A percentile compares a stretch with the other conserved stretches of the same genome.
Evolutionary conservation across 371 early-diverging fungal genomes (phyloP).

Genomic region (Rhizopus sp.): DNA sequence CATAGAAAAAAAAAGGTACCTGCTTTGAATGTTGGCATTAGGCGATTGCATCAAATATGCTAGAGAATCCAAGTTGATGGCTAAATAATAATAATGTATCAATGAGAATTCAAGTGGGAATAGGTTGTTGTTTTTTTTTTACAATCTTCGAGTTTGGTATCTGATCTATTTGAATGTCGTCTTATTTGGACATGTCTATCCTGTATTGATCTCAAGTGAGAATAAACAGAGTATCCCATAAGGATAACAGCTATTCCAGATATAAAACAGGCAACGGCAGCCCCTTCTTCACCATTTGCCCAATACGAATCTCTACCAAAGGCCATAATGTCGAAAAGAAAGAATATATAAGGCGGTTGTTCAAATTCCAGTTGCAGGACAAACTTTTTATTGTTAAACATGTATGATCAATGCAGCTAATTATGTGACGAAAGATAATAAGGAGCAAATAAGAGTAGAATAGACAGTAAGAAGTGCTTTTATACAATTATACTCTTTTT

Average conservation of each 20-base stretch:
- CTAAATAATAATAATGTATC: conserved; percentile 20
- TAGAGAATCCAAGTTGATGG: conserved; percentile 56
- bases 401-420: too few species aligned
- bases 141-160: conserved; percentile 56
- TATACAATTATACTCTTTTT: too few species aligned
- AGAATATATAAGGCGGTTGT: neutral
- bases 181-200: conserved; percentile 23
- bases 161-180: conserved; percentile 19
- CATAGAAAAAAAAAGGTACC: conserved; percentile 36
- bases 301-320: neutral
- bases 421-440: too few species aligned
- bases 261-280: conserved; percentile 40
- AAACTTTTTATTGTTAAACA: too few species aligned
- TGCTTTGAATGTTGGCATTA: conserved; percentile 68
- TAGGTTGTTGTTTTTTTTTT: conserved; percentile 10
- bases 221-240: conserved; percentile 63
- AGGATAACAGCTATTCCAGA: conserved; percentile 53
- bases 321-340: neutral
- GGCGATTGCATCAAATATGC: conserved; percentile 64
- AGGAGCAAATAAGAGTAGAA: too few species aligned
- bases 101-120: conserved; percentile 1
- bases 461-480: too few species aligned
- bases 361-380: too few species aligned
- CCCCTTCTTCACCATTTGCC: conserved; percentile 5
- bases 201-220: conserved; percentile 54